These are phyloP conservation scores for Chionographis japonica DNA, from an alignment of 106 monocot genomes.

Conservation along the genomic window DNA sequence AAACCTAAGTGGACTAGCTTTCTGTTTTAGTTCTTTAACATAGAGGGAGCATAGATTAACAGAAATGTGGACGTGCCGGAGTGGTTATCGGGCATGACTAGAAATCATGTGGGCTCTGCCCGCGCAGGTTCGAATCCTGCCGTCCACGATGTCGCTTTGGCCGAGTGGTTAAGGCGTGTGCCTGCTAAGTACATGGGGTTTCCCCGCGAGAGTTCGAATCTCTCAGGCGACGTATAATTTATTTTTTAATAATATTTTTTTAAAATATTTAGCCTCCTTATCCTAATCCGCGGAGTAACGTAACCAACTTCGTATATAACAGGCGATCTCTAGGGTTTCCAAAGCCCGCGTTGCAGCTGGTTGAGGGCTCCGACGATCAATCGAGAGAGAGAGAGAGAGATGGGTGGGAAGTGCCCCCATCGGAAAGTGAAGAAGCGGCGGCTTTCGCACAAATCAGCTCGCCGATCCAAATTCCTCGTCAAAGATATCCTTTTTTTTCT, in stretches of 20 bases:
- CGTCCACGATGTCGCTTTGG: constrained; percentile 94
- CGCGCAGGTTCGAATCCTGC: constrained; percentile 99
- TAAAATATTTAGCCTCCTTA: too few species aligned
- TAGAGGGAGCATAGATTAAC: too few species aligned
- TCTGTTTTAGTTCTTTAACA: too few species aligned
- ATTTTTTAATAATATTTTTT: too few species aligned
- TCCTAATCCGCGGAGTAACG: too few species aligned
- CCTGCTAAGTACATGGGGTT: constrained; percentile 99
- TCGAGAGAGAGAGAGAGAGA: constrained; percentile 21
- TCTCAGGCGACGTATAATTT: constrained; percentile 67
- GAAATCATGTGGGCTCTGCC: constrained; percentile 72
- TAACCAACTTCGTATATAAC: too few species aligned
- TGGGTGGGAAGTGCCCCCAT: constrained; percentile 98
- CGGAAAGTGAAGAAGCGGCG: constrained; percentile 94
- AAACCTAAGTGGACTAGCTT: too few species aligned
- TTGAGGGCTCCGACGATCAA: background rate
- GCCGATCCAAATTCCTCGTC: constrained; percentile 79
- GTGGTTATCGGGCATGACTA: constrained; percentile 73
- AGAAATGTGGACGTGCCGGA: constrained; percentile 51
- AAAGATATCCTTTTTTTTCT: constrained; percentile 65
- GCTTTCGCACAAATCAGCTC: constrained; percentile 74
- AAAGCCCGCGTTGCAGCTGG: too few species aligned
- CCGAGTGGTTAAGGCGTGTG: constrained; percentile 99
- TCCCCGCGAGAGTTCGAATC: constrained; percentile 99
- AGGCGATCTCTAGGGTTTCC: constrained; percentile 1